Evolutionary conservation across 2,329 filamentous ascomycete genomes (phyloP), one percentile per base, ranked within the genome.

Genomic region (Botryosphaeria dothidea): DNA sequence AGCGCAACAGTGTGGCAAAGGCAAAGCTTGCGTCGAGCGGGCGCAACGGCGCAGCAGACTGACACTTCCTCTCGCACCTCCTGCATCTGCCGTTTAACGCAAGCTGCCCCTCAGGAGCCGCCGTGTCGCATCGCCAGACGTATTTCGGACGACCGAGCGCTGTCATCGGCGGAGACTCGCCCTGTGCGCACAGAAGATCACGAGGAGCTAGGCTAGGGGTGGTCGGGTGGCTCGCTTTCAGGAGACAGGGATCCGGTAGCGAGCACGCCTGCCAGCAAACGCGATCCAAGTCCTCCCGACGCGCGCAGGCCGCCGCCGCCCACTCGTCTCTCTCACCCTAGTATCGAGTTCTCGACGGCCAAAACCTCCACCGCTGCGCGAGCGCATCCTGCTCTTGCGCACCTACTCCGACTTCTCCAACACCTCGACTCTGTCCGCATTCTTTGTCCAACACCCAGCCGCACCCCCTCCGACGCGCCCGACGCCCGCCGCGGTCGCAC

Each of bases 91-190:
- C 29, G 23, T 48, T 31, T 38, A 38, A 54, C 48, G 61, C 61
- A 63, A 36, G 8, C 61, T 63, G 61, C 61, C 52, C 62, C 51
- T 64, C 62, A 64, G 62, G 49, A 64, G 62, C 34, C 62, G 62
- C 49, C 48, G 61, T 34, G 61, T 64, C 49, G 61, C 61, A 56
- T 56, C 48, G 48, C 48, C 34, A 54, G 36, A 64, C 48, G 56
- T 41, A 45, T 19, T 34, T 60, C 56, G 25, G 17, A 46, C 56
- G 41, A 41, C 43, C 27, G 38, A 31, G 27, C 56, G 27, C 38
- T 45, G 38, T 60, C 56, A 34, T 34, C 41, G 41, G 25, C 49
- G 49, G 38, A 64, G 49, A 46, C 38, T 41, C 31, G 46, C 38
- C 25, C 34, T n/a, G 46, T 54, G 46, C 51, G 41, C n/a, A 11